These are phyloP conservation scores for Selenicereus undatus DNA, from an alignment of 148 eudicot genomes.

Conservation along the genomic window DNA sequence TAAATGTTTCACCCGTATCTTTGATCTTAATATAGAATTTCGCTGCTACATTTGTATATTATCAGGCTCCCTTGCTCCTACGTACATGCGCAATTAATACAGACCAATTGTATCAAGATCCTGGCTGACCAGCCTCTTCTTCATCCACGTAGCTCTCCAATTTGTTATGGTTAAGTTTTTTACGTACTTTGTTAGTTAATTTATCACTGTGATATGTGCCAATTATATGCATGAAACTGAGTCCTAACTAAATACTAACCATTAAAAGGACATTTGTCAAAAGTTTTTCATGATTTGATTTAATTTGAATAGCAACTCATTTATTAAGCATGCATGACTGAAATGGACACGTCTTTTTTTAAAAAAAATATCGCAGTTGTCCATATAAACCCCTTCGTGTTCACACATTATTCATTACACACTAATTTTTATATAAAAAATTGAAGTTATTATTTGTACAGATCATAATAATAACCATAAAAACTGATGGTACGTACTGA, in stretches of 20 bases:
- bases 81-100: not conserved
- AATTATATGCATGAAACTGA: not conserved
- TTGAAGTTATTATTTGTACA: not conserved
- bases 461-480: not conserved
- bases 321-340: not conserved
- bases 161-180: not conserved
- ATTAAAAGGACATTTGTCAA: not conserved
- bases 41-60: not conserved
- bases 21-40: too few relatives aligned
- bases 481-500: not conserved
- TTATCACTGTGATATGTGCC: not conserved
- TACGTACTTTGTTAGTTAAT: not conserved
- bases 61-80: not conserved
- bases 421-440: not conserved
- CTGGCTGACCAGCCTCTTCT: not conserved
- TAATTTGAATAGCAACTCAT: conserved; percentile 4
- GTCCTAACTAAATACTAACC: not conserved
- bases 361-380: not conserved
- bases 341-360: not conserved
- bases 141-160: not conserved
- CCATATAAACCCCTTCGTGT: not conserved
- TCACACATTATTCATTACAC: not conserved
- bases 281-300: not conserved
- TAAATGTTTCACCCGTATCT: not conserved
- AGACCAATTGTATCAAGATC: not conserved